phyloP scores from a whole-genome alignment of 2,329 filamentous ascomycete species.

The Diaporthe vexans region DNA sequence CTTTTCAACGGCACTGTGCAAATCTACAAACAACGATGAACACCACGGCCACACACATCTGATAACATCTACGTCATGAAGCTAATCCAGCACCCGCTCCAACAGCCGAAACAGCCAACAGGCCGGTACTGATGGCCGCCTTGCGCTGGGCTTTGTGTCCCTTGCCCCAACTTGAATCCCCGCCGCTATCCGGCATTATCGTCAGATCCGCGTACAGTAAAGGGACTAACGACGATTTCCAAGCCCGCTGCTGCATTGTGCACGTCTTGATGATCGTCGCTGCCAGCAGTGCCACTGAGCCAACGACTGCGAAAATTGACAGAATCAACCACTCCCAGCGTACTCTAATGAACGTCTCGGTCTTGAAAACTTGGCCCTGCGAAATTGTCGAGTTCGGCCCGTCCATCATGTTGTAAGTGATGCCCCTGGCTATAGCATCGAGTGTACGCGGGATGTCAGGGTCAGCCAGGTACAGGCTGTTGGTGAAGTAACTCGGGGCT shows the following conservation, averaged over 20 bases:
- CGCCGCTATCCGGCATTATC: background rate
- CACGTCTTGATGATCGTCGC: background rate
- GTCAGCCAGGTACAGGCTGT: conserved; percentile 7
- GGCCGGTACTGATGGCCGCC: background rate
- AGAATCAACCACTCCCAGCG: background rate
- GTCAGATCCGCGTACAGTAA: background rate
- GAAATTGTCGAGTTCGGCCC: background rate
- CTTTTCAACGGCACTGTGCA: background rate
- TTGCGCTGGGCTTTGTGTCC: conserved; percentile 5
- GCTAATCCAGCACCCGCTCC: background rate
- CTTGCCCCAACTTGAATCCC: background rate
- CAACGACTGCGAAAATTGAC: background rate
- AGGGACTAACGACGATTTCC: background rate
- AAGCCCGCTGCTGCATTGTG: background rate
- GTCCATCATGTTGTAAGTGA: conserved; percentile 2
- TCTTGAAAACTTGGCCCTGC: background rate
- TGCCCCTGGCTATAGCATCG: background rate
- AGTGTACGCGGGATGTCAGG: background rate
- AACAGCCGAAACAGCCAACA: background rate
- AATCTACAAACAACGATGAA: background rate
- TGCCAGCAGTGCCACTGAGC: conserved; percentile 1
- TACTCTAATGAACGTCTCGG: background rate
- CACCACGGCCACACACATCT: background rate
- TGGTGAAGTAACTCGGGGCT: background rate
- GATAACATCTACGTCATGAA: background rate